Conservation (phyloP, 108 stramenopile genomes). For the Pseudonitzschia multistriata region DNA sequence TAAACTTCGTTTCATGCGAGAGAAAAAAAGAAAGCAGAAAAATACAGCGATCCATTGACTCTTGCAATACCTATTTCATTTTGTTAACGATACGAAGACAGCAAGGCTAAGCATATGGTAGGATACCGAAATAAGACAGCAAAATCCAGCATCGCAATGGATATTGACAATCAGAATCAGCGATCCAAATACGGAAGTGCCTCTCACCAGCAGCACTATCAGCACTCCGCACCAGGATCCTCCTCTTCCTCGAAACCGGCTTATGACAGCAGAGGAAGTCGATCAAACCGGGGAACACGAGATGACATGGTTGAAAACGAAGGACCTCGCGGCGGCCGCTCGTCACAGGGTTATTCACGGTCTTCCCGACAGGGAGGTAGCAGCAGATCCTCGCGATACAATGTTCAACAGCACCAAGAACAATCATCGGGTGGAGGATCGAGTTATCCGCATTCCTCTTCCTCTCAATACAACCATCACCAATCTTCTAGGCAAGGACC, state of each 20-base stretch:
- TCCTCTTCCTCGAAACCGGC: constrained; percentile 12
- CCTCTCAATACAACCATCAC: constrained; percentile 15
- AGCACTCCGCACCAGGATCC: constrained; percentile 2
- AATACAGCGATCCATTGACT: no score
- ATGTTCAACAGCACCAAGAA: constrained; percentile 20
- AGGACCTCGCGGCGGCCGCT: neutral
- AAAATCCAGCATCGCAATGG: constrained; percentile 24
- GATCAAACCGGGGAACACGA: constrained; percentile 10
- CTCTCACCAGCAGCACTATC: constrained; percentile 12
- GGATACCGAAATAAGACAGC: neutral
- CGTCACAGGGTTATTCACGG: neutral
- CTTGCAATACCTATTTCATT: no score
- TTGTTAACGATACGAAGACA: neutral
- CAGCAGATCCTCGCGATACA: constrained; percentile 9
- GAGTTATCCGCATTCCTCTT: constrained; percentile 2
- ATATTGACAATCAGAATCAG: constrained; percentile 36
- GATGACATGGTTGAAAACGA: neutral
- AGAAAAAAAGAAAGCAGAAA: neutral
- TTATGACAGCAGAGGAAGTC: constrained; percentile 16
- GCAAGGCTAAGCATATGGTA: neutral
- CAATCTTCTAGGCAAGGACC: constrained; percentile 32
- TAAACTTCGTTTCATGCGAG: neutral
- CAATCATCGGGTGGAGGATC: constrained; percentile 11
- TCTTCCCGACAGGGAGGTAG: constrained; percentile 1
- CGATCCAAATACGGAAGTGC: constrained; percentile 31